These are phyloP conservation scores for Suillus sp. DNA, from an alignment of 768 basidiomycete genomes.

Conservation along the genomic window DNA sequence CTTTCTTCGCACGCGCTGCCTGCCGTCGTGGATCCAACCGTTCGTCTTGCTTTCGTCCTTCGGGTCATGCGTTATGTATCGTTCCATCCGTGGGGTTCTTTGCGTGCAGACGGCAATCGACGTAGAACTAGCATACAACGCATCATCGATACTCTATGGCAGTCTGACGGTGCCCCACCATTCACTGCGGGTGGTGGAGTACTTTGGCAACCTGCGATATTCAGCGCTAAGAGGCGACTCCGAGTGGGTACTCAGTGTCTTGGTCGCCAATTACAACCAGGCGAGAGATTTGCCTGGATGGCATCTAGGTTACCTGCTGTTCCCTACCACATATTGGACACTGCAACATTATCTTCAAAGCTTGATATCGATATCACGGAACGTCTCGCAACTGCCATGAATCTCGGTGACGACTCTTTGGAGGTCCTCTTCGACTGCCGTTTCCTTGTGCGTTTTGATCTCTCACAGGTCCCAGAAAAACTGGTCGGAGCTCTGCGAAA, in stretches of 20 bases:
- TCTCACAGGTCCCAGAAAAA: conserved; percentile 43
- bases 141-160: conserved; percentile 54
- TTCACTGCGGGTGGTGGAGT: conserved; percentile 67
- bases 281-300: conserved; percentile 55
- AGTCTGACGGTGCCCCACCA: conserved; percentile 25
- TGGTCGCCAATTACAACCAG: conserved; percentile 14
- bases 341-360: conserved; percentile 24
- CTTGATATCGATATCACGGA: conserved; percentile 48
- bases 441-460: conserved; percentile 54
- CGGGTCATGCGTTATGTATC: conserved; percentile 72
- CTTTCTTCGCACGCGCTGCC: conserved; percentile 41
- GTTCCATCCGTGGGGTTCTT: conserved; percentile 74
- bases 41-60: conserved; percentile 47
- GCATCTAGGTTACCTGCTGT: conserved; percentile 59
- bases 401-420: conserved; percentile 24
- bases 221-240: conserved; percentile 28
- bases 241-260: conserved; percentile 22
- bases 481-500: conserved; percentile 34
- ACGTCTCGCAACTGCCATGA: conserved; percentile 18
- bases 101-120: conserved; percentile 61
- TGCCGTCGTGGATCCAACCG: conserved; percentile 34
- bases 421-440: conserved; percentile 66
- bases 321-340: conserved; percentile 33
- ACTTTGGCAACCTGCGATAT: conserved; percentile 58
- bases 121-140: conserved; percentile 45